A percentile compares a stretch with the other conserved stretches of the same genome.
phyloP scores from a whole-genome alignment of 495 filamentous ascomycete genomes.

The Aspergillus taichungensis region DNA sequence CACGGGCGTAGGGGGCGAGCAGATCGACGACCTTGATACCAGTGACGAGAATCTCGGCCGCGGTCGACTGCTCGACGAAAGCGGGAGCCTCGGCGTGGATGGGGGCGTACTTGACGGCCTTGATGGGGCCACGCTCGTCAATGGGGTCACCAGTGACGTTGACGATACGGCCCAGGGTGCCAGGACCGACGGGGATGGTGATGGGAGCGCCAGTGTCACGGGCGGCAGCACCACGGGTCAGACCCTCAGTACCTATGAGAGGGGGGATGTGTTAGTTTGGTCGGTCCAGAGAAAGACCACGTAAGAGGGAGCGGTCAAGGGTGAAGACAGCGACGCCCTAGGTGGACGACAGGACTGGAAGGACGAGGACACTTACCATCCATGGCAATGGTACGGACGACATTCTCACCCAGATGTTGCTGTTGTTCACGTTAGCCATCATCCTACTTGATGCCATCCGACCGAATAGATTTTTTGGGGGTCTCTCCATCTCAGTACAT shows the following conservation, averaged over 20 bases:
- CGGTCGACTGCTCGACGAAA: constrained; percentile 92
- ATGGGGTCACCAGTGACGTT: constrained; percentile 99
- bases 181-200: constrained; percentile 91
- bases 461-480: constrained; percentile 12
- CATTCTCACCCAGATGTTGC: constrained; percentile 99
- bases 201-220: constrained; percentile 90
- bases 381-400: constrained; percentile 99
- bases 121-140: constrained; percentile 97
- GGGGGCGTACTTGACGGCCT: constrained; percentile 72
- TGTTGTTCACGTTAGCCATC: constrained; percentile 32
- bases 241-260: constrained; percentile 94
- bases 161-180: constrained; percentile 97
- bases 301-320: not conserved
- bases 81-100: constrained; percentile 90
- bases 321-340: not conserved
- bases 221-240: constrained; percentile 78
- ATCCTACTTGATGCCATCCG: constrained; percentile 14
- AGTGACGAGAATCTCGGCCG: constrained; percentile 91
- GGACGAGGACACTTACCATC: constrained; percentile 64
- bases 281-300: not conserved
- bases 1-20: constrained; percentile 97
- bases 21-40: constrained; percentile 99
- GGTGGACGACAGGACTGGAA: not conserved
- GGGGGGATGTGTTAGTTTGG: constrained; percentile 11
- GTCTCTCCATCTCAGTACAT: constrained; percentile 36